Percentiles rank a stretch among this genome's conserved stretches.
Conservation (phyloP, 306 rosid genomes). For the Glycine tomentella region DNA sequence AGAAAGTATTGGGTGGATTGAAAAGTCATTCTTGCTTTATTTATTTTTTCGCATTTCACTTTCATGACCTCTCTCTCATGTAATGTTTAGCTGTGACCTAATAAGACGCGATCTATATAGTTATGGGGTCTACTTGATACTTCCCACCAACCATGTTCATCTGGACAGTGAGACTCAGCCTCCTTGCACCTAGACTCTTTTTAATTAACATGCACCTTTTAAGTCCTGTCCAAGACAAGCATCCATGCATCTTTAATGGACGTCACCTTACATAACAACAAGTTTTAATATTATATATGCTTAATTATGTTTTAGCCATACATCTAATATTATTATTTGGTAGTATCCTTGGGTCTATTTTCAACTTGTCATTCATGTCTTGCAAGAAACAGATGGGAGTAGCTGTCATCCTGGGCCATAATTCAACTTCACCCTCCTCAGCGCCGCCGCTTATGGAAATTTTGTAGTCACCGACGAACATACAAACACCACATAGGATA, state of each 20-base stretch:
- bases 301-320: no score
- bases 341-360: neutral
- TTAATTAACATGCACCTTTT: neutral
- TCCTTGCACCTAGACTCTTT: neutral
- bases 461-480: neutral
- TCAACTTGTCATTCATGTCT: conserved; percentile 15
- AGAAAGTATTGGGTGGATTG: neutral
- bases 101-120: neutral
- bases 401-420: neutral
- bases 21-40: neutral
- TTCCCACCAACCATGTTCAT: conserved; percentile 8
- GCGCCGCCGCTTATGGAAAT: neutral
- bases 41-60: neutral
- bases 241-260: neutral
- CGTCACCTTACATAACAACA: neutral
- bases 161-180: neutral
- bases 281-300: neutral
- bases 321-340: neutral
- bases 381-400: neutral
- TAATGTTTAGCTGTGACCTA: conserved; percentile 27
- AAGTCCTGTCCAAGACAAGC: neutral
- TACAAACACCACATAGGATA: no score
- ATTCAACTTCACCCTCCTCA: neutral
- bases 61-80: neutral
- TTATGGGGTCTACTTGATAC: neutral